Evolutionary conservation across 371 early-diverging fungal genomes (phyloP).

Genomic region (Mucor plumbeus): DNA sequence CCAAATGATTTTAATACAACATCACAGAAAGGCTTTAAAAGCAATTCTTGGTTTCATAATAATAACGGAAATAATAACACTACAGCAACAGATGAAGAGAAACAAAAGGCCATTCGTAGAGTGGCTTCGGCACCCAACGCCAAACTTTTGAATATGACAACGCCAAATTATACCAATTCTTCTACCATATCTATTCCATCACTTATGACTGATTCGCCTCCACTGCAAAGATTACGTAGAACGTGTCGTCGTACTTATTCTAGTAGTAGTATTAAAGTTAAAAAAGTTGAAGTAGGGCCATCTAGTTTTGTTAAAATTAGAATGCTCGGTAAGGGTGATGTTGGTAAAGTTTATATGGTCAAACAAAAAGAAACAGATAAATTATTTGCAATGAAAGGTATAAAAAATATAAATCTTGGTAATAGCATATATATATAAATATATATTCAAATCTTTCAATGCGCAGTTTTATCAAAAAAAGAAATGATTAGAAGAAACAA

Average conservation of each 20-base stretch:
- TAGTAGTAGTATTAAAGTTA: conserved; percentile 77
- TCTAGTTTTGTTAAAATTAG: conserved; percentile 80
- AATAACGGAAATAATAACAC: conserved; percentile 21
- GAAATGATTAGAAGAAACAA: conserved; percentile 97
- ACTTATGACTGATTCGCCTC: conserved; percentile 20
- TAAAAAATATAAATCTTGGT: no score
- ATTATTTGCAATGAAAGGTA: conserved; percentile 91
- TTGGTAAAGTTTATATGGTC: conserved; percentile 93
- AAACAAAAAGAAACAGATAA: conserved; percentile 80
- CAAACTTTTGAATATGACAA: conserved; percentile 24
- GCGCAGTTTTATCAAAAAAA: conserved; percentile 81
- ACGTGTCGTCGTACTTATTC: conserved; percentile 67
- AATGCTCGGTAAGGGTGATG: conserved; percentile 94
- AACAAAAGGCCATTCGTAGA: conserved; percentile 48
- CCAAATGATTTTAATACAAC: conserved; percentile 41
- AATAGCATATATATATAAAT: no score
- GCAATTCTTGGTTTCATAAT: conserved; percentile 51
- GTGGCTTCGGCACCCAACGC: conserved; percentile 60
- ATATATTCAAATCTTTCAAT: background rate
- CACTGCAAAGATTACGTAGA: conserved; percentile 19
- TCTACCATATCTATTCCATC: conserved; percentile 30
- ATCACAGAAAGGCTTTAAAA: conserved; percentile 41
- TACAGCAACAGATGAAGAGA: conserved; percentile 3
- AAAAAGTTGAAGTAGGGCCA: conserved; percentile 81
- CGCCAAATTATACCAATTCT: conserved; percentile 32